Evolutionary conservation across 306 rosid species (phyloP).

Genomic region (Prunus davidiana): DNA sequence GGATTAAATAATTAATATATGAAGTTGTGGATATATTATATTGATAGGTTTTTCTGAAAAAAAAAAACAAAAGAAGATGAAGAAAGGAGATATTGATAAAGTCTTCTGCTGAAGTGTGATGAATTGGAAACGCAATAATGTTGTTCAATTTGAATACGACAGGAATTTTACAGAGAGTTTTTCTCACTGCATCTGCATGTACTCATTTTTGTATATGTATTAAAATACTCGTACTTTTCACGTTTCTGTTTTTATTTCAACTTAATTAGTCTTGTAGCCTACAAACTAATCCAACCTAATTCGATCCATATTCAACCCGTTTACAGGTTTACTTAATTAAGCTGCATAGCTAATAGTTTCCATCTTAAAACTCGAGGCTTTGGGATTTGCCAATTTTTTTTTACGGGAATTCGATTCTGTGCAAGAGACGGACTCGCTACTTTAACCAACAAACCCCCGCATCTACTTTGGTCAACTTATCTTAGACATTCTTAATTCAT

Average conservation of each 20-base stretch:
- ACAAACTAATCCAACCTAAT: no score
- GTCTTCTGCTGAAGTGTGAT: not conserved
- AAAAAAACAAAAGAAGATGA: not conserved
- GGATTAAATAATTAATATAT: slow-evolving; percentile 1
- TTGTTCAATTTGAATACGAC: not conserved
- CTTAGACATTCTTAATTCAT: not conserved
- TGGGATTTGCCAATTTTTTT: no score
- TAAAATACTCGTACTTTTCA: not conserved
- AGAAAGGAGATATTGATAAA: not conserved
- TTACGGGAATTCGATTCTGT: no score
- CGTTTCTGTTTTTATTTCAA: not conserved
- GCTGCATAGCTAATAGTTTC: no score
- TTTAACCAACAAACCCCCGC: no score
- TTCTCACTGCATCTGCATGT: not conserved
- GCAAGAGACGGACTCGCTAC: no score
- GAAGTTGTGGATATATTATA: not conserved
- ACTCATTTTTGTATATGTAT: not conserved
- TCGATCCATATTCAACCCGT: no score
- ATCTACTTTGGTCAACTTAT: not conserved
- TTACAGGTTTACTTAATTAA: no score
- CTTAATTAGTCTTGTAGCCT: not conserved
- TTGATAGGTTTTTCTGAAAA: not conserved
- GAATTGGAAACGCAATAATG: not conserved
- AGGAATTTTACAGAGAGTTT: not conserved
- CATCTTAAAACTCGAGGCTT: not conserved